Conservation (phyloP, 2,329 filamentous ascomycete genomes). For the Esteya vermicola region DNA sequence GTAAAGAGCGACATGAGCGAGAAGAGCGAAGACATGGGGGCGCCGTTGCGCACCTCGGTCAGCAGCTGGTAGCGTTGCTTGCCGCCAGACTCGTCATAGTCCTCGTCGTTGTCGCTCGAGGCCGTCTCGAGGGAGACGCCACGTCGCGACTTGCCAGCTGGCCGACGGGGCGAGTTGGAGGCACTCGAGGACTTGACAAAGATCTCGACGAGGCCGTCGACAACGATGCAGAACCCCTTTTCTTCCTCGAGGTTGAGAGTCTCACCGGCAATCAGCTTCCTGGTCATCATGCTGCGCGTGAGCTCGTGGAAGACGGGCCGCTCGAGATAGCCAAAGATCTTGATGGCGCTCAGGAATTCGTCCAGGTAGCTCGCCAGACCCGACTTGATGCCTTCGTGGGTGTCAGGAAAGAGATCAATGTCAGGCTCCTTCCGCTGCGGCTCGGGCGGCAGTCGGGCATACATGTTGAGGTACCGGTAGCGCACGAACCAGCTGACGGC, state of each 20-base stretch:
- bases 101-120: conserved; percentile 34
- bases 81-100: conserved; percentile 24
- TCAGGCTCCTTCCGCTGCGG: conserved; percentile 93
- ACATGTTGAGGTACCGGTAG: conserved; percentile 95
- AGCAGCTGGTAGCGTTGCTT: conserved; percentile 86
- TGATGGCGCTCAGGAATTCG: conserved; percentile 96
- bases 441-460: conserved; percentile 82
- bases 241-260: conserved; percentile 93
- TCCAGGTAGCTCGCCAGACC: conserved; percentile 93
- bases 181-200: conserved; percentile 75
- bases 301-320: conserved; percentile 95
- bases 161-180: not conserved
- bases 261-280: conserved; percentile 90
- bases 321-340: conserved; percentile 95
- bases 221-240: conserved; percentile 93
- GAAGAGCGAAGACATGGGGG: conserved; percentile 96
- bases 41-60: conserved; percentile 94
- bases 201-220: conserved; percentile 91
- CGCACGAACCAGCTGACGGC: conserved; percentile 85
- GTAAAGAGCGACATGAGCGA: conserved; percentile 96
- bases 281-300: conserved; percentile 94
- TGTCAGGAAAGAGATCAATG: conserved; percentile 87
- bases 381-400: conserved; percentile 77
- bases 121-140: conserved; percentile 25
- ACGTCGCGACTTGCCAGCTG: conserved; percentile 21